Conservation (phyloP, 2,329 filamentous ascomycete genomes). For the Scopulariopsis brevicaulis region DNA sequence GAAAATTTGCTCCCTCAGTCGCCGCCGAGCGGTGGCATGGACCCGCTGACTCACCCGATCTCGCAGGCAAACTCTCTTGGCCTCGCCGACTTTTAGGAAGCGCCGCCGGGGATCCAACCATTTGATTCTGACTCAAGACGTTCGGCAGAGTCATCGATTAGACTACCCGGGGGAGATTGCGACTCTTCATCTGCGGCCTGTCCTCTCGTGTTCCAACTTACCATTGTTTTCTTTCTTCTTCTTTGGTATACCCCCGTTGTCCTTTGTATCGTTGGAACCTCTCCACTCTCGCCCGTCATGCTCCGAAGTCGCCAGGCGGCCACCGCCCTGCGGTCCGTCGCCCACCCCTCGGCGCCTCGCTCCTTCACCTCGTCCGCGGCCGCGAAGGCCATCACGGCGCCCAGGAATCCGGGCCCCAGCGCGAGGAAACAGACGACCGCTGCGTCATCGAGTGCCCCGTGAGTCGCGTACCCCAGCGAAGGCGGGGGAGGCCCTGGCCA, state of each 20-base stretch:
- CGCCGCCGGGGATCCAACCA: neutral
- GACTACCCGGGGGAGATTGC: neutral
- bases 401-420: conserved; percentile 26
- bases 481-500: neutral
- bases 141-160: neutral
- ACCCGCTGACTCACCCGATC: conserved; percentile 2
- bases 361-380: conserved; percentile 27
- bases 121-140: conserved; percentile 1
- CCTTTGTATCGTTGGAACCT: conserved; percentile 1
- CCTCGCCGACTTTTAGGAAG: conserved; percentile 1
- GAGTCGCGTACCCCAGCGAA: conserved; percentile 20
- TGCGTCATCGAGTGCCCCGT: conserved; percentile 37
- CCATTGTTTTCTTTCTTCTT: neutral
- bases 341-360: conserved; percentile 19
- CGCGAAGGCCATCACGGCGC: conserved; percentile 20
- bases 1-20: neutral
- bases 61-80: neutral
- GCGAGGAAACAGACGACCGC: conserved; percentile 38
- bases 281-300: conserved; percentile 20
- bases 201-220: neutral
- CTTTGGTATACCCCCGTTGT: neutral
- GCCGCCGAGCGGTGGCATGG: neutral
- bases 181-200: conserved; percentile 1
- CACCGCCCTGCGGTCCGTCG: conserved; percentile 32
- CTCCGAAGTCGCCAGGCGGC: conserved; percentile 35